Percentiles rank a stretch among this genome's conserved stretches.
phyloP scores from a whole-genome alignment of 2,329 filamentous ascomycete genomes.

The Arthrobotrys pseudoclavata region DNA sequence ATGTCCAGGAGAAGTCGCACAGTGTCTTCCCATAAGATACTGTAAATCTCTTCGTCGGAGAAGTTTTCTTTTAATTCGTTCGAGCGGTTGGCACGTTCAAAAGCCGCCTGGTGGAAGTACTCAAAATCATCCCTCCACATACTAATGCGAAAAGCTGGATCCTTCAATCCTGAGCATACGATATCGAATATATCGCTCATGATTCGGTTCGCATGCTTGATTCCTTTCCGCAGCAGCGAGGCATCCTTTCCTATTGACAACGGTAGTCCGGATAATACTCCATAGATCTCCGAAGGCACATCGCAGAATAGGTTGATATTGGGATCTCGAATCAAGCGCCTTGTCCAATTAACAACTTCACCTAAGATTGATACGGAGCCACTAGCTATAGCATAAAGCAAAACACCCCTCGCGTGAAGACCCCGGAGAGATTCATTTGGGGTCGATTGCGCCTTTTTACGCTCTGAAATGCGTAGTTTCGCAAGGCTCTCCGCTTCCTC shows the following conservation, averaged over 20 bases:
- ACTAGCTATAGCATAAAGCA: conserved; percentile 18
- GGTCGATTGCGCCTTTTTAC: conserved; percentile 16
- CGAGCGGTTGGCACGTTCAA: not conserved
- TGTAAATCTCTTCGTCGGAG: conserved; percentile 32
- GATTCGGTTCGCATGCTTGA: conserved; percentile 12
- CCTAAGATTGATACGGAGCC: conserved; percentile 15
- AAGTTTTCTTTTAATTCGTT: not conserved
- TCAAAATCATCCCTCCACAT: not conserved
- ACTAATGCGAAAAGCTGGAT: conserved; percentile 9
- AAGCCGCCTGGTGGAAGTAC: not conserved
- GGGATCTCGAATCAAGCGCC: conserved; percentile 15
- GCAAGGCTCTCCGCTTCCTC: conserved; percentile 5
- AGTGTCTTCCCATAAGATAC: conserved; percentile 24
- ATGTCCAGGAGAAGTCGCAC: not conserved
- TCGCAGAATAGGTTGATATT: not conserved
- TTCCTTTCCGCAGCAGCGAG: not conserved
- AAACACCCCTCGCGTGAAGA: not conserved
- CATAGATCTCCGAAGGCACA: not conserved
- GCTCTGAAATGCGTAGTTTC: not conserved
- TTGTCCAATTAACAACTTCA: conserved; percentile 16
- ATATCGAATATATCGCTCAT: conserved; percentile 17
- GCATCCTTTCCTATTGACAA: not conserved
- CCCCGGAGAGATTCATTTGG: not conserved
- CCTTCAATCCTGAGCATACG: not conserved
- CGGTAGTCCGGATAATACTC: conserved; percentile 16